Evolutionary conservation across 2,329 filamentous ascomycete genomes (phyloP).

Genomic region (Truncatella angustata): DNA sequence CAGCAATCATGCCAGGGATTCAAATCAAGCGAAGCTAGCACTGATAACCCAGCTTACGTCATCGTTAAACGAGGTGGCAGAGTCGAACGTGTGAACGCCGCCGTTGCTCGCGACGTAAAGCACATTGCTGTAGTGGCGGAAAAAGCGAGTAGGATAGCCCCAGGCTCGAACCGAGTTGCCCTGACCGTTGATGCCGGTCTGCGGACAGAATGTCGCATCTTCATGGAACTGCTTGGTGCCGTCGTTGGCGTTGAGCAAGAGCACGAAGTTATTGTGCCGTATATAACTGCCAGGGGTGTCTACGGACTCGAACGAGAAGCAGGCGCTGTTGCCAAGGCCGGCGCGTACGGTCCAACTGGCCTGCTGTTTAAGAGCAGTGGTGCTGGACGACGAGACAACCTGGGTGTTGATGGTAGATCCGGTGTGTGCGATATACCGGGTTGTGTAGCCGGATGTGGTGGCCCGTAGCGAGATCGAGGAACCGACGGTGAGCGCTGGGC

Average conservation of each 20-base stretch:
- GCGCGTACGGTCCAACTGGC: background rate
- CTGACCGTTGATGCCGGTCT: conserved; percentile 47
- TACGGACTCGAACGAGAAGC: conserved; percentile 59
- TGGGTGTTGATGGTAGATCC: conserved; percentile 52
- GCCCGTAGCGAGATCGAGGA: conserved; percentile 51
- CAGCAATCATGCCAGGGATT: background rate
- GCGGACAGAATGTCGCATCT: conserved; percentile 62
- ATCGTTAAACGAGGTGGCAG: conserved; percentile 44
- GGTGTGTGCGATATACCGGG: conserved; percentile 54
- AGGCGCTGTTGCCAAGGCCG: conserved; percentile 39
- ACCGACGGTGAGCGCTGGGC: conserved; percentile 43
- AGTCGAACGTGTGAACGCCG: conserved; percentile 46
- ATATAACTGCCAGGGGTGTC: conserved; percentile 59
- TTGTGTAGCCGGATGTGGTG: conserved; percentile 53
- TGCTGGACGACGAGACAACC: conserved; percentile 50
- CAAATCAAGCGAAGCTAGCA: conserved; percentile 40
- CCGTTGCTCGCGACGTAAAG: conserved; percentile 26
- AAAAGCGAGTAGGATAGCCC: conserved; percentile 58
- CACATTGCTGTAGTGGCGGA: conserved; percentile 52
- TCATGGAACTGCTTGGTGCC: conserved; percentile 55
- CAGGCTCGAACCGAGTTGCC: conserved; percentile 55
- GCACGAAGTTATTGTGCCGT: conserved; percentile 52
- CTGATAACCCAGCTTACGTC: conserved; percentile 53
- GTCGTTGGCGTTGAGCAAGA: conserved; percentile 50
- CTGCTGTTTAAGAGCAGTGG: conserved; percentile 45